phyloP scores from a whole-genome alignment of 1,139 yeast genomes.

The Geotrichum reessii region DNA sequence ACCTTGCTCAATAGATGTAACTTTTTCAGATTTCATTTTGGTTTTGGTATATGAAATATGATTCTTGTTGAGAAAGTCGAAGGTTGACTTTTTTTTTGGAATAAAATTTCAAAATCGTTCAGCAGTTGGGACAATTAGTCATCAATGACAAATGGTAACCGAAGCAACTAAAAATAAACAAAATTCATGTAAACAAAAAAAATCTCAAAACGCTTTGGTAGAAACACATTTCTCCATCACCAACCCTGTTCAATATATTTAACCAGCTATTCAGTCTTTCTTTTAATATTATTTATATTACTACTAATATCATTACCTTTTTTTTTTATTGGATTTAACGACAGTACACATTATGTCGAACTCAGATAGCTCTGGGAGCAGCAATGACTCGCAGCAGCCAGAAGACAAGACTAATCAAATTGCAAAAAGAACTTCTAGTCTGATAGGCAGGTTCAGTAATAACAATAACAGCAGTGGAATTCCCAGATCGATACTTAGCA shows the following conservation, averaged over 20 bases:
- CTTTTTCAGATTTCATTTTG: slow-evolving; percentile 6
- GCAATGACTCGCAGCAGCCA: not conserved
- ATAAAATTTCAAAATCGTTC: not conserved
- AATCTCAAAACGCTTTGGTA: not conserved
- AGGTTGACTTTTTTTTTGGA: not conserved
- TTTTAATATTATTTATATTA: not conserved
- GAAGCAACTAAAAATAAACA: not conserved
- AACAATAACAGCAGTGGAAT: slow-evolving; percentile 2
- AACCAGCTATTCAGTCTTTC: not conserved
- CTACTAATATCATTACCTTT: not conserved
- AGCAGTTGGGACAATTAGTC: not conserved
- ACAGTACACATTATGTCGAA: not conserved
- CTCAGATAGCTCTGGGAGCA: not conserved
- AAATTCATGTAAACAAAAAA: not conserved
- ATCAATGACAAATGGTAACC: not conserved
- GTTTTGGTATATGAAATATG: not conserved
- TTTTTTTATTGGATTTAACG: not conserved
- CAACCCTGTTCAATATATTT: not conserved
- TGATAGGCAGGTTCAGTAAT: not conserved
- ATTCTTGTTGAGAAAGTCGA: not conserved
- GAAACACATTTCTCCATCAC: not conserved
- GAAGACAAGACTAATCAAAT: not conserved
- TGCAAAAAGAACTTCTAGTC: not conserved
- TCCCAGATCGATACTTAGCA: slow-evolving; percentile 6
- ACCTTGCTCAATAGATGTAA: not conserved